phyloP scores from a whole-genome alignment of 2,329 filamentous ascomycete species.

The Talaromyces albobiverticillius region DNA sequence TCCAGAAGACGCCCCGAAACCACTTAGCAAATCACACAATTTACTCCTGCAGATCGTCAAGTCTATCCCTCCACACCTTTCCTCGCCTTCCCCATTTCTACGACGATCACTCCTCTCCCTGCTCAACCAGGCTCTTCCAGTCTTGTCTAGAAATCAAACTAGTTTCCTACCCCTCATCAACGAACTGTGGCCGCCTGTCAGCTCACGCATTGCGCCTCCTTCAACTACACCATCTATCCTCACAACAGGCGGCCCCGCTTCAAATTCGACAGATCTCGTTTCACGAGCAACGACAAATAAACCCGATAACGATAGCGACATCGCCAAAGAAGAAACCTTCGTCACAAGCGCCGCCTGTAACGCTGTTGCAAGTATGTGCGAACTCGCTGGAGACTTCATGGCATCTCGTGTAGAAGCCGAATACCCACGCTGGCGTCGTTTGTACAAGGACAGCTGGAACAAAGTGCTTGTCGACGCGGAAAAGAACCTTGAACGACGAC shows the following conservation, averaged over 20 bases:
- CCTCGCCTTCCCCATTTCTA: conserved; percentile 75
- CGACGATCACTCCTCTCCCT: conserved; percentile 76
- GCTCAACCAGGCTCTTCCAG: conserved; percentile 67
- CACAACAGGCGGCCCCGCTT: conserved; percentile 13
- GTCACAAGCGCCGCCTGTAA: conserved; percentile 68
- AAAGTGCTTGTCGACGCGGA: conserved; percentile 37
- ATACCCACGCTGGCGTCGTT: conserved; percentile 48
- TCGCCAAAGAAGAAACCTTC: conserved; percentile 38
- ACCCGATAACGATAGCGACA: conserved; percentile 19
- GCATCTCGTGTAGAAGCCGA: conserved; percentile 69
- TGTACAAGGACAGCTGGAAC: conserved; percentile 40
- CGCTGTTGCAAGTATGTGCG: conserved; percentile 67
- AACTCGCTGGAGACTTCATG: conserved; percentile 76
- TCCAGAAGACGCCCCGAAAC: conserved; percentile 55
- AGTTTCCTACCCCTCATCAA: conserved; percentile 87
- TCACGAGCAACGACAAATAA: conserved; percentile 54
- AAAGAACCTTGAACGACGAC: conserved; percentile 32
- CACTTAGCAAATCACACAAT: conserved; percentile 71
- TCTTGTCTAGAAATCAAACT: conserved; percentile 73
- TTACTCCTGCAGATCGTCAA: conserved; percentile 77
- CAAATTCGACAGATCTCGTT: conserved; percentile 42
- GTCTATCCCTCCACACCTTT: conserved; percentile 86
- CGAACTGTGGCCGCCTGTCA: conserved; percentile 80
- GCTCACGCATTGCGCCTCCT: conserved; percentile 34
- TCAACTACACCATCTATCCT: conserved; percentile 48